These are phyloP conservation scores for Colletotrichum limetticola DNA, from an alignment of 2,329 filamentous ascomycete species.

Conservation along the genomic window DNA sequence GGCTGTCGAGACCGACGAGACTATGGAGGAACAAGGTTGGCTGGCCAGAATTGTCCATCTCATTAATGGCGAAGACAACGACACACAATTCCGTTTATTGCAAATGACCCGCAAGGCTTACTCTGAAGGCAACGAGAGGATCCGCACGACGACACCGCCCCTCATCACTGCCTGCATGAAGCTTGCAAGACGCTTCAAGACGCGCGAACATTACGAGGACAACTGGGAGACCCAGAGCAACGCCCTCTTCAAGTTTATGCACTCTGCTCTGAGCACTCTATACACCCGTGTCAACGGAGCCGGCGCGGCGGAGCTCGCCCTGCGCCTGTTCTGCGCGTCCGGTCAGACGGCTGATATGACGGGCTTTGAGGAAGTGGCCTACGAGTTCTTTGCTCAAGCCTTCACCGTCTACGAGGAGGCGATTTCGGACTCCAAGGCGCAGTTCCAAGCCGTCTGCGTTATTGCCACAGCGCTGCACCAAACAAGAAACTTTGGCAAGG, in stretches of 20 bases:
- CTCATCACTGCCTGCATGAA: conserved; percentile 91
- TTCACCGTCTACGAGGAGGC: conserved; percentile 98
- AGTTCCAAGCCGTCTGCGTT: conserved; percentile 97
- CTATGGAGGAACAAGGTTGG: conserved; percentile 98
- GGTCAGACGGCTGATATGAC: conserved; percentile 93
- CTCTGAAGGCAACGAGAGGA: conserved; percentile 91
- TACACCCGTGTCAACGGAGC: conserved; percentile 84
- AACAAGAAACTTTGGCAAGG: conserved; percentile 89
- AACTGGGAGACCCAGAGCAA: conserved; percentile 75
- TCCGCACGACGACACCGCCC: conserved; percentile 94
- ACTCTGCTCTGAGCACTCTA: conserved; percentile 85
- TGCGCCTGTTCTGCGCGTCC: conserved; percentile 90
- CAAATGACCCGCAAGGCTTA: conserved; percentile 90
- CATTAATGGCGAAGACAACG: conserved; percentile 84
- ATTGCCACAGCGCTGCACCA: conserved; percentile 91
- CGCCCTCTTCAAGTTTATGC: conserved; percentile 94
- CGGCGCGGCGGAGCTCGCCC: conserved; percentile 85
- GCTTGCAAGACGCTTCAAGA: conserved; percentile 88
- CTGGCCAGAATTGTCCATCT: conserved; percentile 92
- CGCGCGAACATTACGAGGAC: conserved; percentile 83
- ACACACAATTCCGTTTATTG: conserved; percentile 92
- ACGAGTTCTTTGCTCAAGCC: conserved; percentile 98
- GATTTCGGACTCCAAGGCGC: conserved; percentile 93
- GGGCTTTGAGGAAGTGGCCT: conserved; percentile 93
- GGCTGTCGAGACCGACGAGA: conserved; percentile 90